Evolutionary conservation across 257 asterid genomes (phyloP), one percentile per base, ranked within the genome.

Genomic region (Solanum okadae): DNA sequence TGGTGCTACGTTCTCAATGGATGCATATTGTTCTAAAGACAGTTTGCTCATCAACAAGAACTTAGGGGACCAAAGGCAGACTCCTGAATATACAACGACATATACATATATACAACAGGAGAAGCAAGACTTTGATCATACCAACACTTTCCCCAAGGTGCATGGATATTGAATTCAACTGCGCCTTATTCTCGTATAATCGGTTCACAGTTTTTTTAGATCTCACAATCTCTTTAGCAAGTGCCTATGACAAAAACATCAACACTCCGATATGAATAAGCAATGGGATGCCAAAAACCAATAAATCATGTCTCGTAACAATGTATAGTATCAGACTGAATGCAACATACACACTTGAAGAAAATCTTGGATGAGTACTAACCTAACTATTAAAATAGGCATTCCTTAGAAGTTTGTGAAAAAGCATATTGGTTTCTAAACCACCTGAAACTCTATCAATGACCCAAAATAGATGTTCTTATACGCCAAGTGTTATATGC

Each of bases 101-200:
- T 56, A 68, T 42, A 22, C 20, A 86, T 83, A 87, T 63, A 68
- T 78, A 86, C 59, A 68, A 78, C 82, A 31, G 56, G 44, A 88
- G 86, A 82, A 86, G 40, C 42, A 49, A 81, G 86, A 44, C 71
- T 25, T 20, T 18, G 88, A 85, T 76, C 92, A 46, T 94, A 96
- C 98, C 99, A 35, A 96, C 96, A 90, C 96, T 95, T 93, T 96
- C 99, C 86, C 99, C 99, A n/a, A 96, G 96, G 91, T 96, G 99
- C 99, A 96, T 95, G 46, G 99, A 96, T 88, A 95, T 92, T 35
- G 98, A 96, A 88, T 95, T 96, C 96, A 96, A 88, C 92, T 96
- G 99, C 31, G 99, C 99, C 93, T 95, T 96, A 91, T 96, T 96
- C 89, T 96, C 98, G 59, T 95, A 91, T 67, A 96, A 94, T 35